These are phyloP conservation scores for Trichophyton verrucosum DNA, from an alignment of 2,329 filamentous ascomycete genomes.

Conservation along the genomic window DNA sequence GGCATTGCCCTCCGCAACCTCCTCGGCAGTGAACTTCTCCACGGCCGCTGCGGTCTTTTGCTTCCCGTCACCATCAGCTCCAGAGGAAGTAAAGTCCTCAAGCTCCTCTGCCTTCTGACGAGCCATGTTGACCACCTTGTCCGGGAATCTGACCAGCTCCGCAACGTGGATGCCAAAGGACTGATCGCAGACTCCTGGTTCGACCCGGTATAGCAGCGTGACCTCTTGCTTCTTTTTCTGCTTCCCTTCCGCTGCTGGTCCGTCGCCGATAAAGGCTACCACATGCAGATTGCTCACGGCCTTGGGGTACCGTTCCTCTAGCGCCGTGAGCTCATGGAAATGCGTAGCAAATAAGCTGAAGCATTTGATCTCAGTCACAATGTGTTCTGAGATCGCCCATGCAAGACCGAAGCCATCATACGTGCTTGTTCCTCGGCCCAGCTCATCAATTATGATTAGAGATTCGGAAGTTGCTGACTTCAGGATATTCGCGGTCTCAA, in stretches of 20 bases:
- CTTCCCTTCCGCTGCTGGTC: conserved; percentile 38
- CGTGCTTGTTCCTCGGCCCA: conserved; percentile 90
- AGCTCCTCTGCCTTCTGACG: conserved; percentile 96
- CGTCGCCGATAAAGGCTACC: conserved; percentile 71
- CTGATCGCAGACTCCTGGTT: conserved; percentile 90
- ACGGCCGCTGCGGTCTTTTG: conserved; percentile 16
- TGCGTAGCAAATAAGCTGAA: conserved; percentile 95
- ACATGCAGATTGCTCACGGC: conserved; percentile 92
- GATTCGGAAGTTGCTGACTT: conserved; percentile 93
- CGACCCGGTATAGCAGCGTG: conserved; percentile 91
- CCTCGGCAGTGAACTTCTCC: conserved; percentile 57
- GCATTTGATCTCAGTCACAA: conserved; percentile 86
- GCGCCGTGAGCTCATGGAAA: conserved; percentile 91
- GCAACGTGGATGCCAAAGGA: conserved; percentile 98
- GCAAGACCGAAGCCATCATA: conserved; percentile 98
- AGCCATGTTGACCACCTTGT: conserved; percentile 98
- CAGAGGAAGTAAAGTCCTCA: conserved; percentile 60
- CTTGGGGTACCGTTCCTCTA: conserved; percentile 66
- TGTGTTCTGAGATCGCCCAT: conserved; percentile 97
- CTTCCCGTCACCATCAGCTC: conserved; percentile 29
- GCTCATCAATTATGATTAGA: conserved; percentile 95
- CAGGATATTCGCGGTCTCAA: conserved; percentile 95
- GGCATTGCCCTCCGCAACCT: conserved; percentile 78
- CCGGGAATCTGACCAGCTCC: conserved; percentile 87
- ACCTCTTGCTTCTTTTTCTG: conserved; percentile 55